Base-by-base conservation (phyloP, 2,329 filamentous ascomycete genomes). In the Leptographium flavum region DNA sequence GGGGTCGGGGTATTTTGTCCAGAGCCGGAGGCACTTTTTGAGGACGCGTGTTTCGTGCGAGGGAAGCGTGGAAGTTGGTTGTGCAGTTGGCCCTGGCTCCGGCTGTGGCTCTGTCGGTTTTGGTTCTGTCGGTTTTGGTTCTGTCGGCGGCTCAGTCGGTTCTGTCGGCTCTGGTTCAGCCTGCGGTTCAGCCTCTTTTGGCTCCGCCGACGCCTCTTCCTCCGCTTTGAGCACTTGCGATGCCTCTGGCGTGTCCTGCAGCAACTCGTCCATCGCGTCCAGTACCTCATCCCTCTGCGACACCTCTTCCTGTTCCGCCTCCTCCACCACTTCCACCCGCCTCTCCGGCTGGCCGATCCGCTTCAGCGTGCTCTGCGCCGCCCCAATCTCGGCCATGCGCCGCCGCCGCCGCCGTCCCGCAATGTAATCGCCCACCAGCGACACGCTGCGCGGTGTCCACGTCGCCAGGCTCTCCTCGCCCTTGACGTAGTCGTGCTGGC, bases 401-500 rank as follows among this genome's bases (percentile, higher is more conserved):
- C 74, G 70, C 54, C 79, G 79, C 57, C 83, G 81, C 62, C 84
- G 87, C 49, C 79, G 79, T 6, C 83, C 74, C 11, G 71, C 64
- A 45, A 95, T 81, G 56, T 82, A 94, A 61, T 98, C 92, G 47
- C 80, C 78, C n/a, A 98, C 81, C 1, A 98, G 67, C 0, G 87
- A 93, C 3, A 96, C 84, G 31, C 92, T 87, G 36, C 92, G 76
- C 2, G 92, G 90, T 8, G 81, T 79, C 92, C 92, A 98, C 46
- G 79, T 79, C 3, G 71, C 79, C 33, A 98, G 69, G 41, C 81
- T 73, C 61, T 98, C 92, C 63, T 98, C 88, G 45, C 92, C 92
- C 61, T 94, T 95, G 55, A 98, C 85, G 58, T 95, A 96, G 60
- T 94, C 87, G 56, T 94, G 83, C 48, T 86, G 81, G 15, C 88